Percentiles rank a stretch among this genome's conserved stretches.
These are phyloP conservation scores for Cytospora mali DNA, from an alignment of 2,329 filamentous ascomycete genomes.

Conservation along the genomic window DNA sequence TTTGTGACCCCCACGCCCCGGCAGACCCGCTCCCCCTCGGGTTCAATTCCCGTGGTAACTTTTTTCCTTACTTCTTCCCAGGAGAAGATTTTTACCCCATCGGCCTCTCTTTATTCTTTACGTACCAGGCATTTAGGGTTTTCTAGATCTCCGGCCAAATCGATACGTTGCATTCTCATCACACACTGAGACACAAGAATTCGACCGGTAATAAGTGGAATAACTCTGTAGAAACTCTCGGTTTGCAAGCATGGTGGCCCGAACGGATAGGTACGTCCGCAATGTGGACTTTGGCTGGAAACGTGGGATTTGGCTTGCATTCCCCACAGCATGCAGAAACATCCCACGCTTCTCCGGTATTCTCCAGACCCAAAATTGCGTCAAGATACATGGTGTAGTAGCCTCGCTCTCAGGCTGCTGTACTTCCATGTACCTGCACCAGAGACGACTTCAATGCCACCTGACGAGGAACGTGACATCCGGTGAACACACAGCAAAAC, in stretches of 20 bases:
- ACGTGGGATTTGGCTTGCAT: conserved; percentile 16
- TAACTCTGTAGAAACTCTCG: not conserved
- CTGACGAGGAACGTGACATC: conserved; percentile 10
- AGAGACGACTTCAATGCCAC: not conserved
- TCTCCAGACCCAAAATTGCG: conserved; percentile 29
- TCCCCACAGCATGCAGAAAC: conserved; percentile 24
- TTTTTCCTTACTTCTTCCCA: not conserved
- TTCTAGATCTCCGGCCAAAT: not conserved
- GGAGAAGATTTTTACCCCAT: not conserved
- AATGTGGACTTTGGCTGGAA: conserved; percentile 11
- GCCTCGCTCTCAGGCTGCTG: not conserved
- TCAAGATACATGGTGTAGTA: conserved; percentile 12
- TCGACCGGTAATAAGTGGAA: too few relatives aligned
- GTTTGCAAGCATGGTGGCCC: not conserved
- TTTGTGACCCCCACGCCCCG: conserved; percentile 25
- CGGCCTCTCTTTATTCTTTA: not conserved
- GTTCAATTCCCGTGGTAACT: conserved; percentile 9
- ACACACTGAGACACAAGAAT: not conserved
- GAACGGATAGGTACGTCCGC: conserved; percentile 2
- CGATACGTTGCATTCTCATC: not conserved
- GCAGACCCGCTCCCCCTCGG: conserved; percentile 3
- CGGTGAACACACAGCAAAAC: not conserved
- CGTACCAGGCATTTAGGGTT: conserved; percentile 7
- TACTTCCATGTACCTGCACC: conserved; percentile 25
- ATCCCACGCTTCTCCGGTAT: conserved; percentile 29